Conservation (phyloP, 805 yeast species). For the Candida broadrunensis region DNA sequence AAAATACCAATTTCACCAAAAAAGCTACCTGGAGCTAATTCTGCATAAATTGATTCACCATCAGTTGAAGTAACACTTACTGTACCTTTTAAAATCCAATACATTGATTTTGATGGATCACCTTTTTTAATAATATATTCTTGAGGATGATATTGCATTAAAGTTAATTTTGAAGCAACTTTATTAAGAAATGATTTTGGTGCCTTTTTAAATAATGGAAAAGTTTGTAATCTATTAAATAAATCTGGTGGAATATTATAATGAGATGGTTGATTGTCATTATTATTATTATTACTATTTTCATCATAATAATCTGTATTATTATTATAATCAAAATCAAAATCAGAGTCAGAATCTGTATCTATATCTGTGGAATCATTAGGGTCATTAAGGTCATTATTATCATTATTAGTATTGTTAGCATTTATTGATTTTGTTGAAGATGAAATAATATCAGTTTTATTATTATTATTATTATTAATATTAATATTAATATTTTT, state of each 20-base stretch:
- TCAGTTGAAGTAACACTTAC: slow-evolving; percentile 77
- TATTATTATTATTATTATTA: too few species aligned
- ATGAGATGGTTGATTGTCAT: slow-evolving; percentile 3
- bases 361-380: not conserved
- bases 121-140: slow-evolving; percentile 69
- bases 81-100: slow-evolving; percentile 73
- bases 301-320: slow-evolving; percentile 8
- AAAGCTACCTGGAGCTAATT: slow-evolving; percentile 62
- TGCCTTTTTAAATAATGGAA: slow-evolving; percentile 65
- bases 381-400: not conserved
- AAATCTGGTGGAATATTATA: slow-evolving; percentile 49
- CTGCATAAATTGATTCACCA: slow-evolving; percentile 74
- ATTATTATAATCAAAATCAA: slow-evolving; percentile 10
- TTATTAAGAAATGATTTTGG: slow-evolving; percentile 62
- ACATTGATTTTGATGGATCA: slow-evolving; percentile 73
- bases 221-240: slow-evolving; percentile 48
- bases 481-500: not conserved
- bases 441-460: not conserved
- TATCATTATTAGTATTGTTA: not conserved
- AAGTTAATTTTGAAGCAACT: slow-evolving; percentile 53
- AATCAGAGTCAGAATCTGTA: not conserved
- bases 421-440: not conserved
- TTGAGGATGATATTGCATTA: slow-evolving; percentile 64
- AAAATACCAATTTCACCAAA: slow-evolving; percentile 80
- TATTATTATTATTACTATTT: slow-evolving; percentile 8